Evolutionary conservation across 148 eudicot species (phyloP), one percentile per base, ranked within the genome.

Genomic region (Talinum fruticosum): DNA sequence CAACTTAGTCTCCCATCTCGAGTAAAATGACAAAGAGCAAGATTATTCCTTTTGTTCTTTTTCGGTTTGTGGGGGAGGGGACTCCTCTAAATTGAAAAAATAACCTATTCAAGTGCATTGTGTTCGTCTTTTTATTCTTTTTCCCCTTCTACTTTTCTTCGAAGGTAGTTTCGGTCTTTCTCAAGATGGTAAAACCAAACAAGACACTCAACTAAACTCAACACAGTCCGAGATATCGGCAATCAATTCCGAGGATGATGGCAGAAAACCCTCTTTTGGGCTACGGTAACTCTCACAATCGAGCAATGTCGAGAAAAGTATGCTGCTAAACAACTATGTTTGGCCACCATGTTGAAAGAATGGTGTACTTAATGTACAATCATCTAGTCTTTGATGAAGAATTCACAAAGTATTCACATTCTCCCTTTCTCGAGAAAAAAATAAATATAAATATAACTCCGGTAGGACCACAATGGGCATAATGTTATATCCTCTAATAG

Each of bases 171-270:
- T 51, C 57, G 3, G 3, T 51, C n/a, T 51, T 51, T 19, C 23
- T 2, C 57, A 19, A 4, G 18, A 16, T 16, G n/a, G 57, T 51
- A 51, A 23, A 1, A 51, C 5, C 14, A 69, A 69, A 44, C 1
- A 38, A 37, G 6, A 13, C 49, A n/a, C 23, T 51, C n/a, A 16
- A 36, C 72, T 37, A 69, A 36, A 12, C n/a, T 69, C 24, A 12
- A 69, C 36, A 4, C 14, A 35, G n/a, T 38, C 18, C 1, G 18
- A 37, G 30, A 69, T 18, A 69, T 23, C 18, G 44, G 72, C 51
- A 36, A 69, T 45, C 24, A 69, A n/a, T n/a, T n/a, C 72, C 28
- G 23, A 36, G 49, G 41, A 38, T 69, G 72, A 69, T 69, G 71
- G 26, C 30, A 65, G 34, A 65, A 34, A 19, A 23, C 23, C 57